Percentiles rank a stretch among this genome's conserved stretches.
phyloP scores from a whole-genome alignment of 2,329 filamentous ascomycete species.

The Macrophomina phaseolina region DNA sequence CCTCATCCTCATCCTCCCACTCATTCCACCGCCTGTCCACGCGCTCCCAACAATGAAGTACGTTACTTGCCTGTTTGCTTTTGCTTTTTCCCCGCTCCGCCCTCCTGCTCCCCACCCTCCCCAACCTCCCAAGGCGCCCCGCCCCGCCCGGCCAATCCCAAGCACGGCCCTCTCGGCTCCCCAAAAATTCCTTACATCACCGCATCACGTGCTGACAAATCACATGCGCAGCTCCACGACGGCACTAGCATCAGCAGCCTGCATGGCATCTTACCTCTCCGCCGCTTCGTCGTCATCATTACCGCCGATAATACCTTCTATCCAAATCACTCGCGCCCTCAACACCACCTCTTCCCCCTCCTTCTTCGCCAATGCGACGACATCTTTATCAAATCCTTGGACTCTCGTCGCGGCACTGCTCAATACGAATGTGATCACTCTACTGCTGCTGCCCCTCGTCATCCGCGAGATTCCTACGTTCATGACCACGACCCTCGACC shows the following conservation, averaged over 20 bases:
- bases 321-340: background rate
- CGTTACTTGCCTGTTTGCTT: background rate
- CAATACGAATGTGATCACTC: slow-evolving; percentile 15
- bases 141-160: background rate
- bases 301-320: background rate
- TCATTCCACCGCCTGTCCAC: background rate
- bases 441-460: slow-evolving; percentile 12
- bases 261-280: background rate
- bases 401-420: background rate
- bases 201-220: background rate
- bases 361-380: background rate
- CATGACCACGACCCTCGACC: slow-evolving; percentile 22
- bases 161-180: background rate
- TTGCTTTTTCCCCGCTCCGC: background rate
- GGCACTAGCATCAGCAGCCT: background rate
- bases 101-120: background rate
- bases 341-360: background rate
- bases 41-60: slow-evolving; percentile 4
- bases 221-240: background rate
- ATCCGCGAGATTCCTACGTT: slow-evolving; percentile 25
- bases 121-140: background rate
- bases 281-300: background rate
- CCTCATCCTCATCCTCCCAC: background rate
- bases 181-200: background rate
- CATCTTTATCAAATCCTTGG: background rate